A percentile compares a stretch with the other conserved stretches of the same genome.
phyloP scores from a whole-genome alignment of 495 filamentous ascomycete genomes.

The Podospora tetraspora region DNA sequence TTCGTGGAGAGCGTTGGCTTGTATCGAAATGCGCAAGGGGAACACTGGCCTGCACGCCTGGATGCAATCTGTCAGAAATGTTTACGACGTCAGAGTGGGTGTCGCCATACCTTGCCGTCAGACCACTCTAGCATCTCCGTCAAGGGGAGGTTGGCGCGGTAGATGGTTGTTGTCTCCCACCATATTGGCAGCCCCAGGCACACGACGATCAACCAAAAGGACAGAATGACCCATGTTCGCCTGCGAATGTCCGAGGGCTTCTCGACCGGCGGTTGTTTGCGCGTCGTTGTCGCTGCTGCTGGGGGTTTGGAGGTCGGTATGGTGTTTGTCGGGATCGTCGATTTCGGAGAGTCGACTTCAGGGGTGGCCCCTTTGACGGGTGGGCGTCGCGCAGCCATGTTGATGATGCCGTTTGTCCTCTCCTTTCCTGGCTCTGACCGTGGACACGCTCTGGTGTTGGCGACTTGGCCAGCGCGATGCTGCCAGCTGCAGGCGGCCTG shows the following conservation, averaged over 20 bases:
- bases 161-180: conserved; percentile 94
- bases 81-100: background rate
- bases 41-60: conserved; percentile 86
- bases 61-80: background rate
- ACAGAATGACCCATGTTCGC: conserved; percentile 69
- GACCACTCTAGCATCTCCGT: conserved; percentile 89
- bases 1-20: conserved; percentile 60
- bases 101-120: conserved; percentile 68
- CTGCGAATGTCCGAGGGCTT: conserved; percentile 59
- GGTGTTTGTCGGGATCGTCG: background rate
- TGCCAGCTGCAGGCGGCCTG: conserved; percentile 1
- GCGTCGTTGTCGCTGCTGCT: conserved; percentile 10
- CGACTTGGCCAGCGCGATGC: conserved; percentile 9
- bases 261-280: conserved; percentile 66
- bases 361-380: conserved; percentile 15
- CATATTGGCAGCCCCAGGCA: conserved; percentile 88
- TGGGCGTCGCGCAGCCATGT: conserved; percentile 28
- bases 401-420: conserved; percentile 9
- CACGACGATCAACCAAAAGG: conserved; percentile 86
- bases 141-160: conserved; percentile 79
- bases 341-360: conserved; percentile 1
- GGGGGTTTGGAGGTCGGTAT: background rate
- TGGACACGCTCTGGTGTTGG: background rate
- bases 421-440: background rate
- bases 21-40: conserved; percentile 74